Base-by-base conservation (phyloP, 2,329 filamentous ascomycete species). In the Fusarium sp. region DNA sequence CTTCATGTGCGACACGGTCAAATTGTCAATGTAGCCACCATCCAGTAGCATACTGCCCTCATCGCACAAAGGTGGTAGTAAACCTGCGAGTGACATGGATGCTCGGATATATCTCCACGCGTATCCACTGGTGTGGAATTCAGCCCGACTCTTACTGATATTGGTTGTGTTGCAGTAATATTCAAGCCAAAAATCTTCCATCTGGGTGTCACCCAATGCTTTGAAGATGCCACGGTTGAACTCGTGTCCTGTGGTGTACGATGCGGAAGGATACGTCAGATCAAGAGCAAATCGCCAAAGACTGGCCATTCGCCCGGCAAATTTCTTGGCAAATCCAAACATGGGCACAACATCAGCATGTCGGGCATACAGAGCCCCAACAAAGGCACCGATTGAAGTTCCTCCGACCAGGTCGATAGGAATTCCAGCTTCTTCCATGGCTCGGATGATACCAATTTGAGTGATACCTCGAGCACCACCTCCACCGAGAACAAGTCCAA, bases 151-250 rank as follows among this genome's bases (percentile, higher is more conserved):
- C 79, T 97, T 97, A 82, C 92, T 97, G 81, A 99, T 98, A 79
- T 98, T 99, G 37, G 97, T 99, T 1, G 96, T 98, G 81, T 99
- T 99, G 86, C 97, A 99, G 82, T 99, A 99, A 78, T 93, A 99
- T 72, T 97, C 94, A 13, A 99, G 87, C 96, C 96, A 99, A 76
- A 98, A 99, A 79, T 99, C 96, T 80, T 99, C 96, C 60, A 99
- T 98, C 77, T 98, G 96, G 12, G 93, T 93, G 75, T 98, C 93
- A 16, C 94, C 96, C 78, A 99, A 98, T 0, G 95, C 94, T 80
- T 99, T 99, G 88, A 98, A 99, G 69, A 99, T 98, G 39, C 96
- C 96, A 9, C 96, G 92, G 75, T 99, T 99, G 86, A 99, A 99
- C 76, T 99, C 96, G 77, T 99, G 96, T 2, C 96, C 96, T 0